Percentiles rank a stretch among this genome's conserved stretches.
Conservation (phyloP, 345 rosid species). For the Toxicodendron radicans region DNA sequence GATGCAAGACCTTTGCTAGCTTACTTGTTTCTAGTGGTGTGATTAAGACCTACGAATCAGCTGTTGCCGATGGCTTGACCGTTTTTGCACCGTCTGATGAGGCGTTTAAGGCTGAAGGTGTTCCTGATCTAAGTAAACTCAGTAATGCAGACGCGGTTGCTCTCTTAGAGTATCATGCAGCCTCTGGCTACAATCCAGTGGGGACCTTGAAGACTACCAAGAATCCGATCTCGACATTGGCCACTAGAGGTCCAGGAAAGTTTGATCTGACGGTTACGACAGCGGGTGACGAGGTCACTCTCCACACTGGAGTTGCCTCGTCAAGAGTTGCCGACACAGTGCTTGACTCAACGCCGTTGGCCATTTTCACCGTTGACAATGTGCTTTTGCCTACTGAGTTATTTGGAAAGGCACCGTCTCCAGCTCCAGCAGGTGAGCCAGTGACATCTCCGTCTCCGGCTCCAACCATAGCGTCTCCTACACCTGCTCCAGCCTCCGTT, state of each 20-base stretch:
- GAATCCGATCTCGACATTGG: conserved; percentile 62
- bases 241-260: conserved; percentile 69
- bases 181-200: conserved; percentile 58
- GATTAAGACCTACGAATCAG: conserved; percentile 63
- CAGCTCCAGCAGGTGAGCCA: conserved; percentile 67
- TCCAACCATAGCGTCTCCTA: conserved; percentile 36
- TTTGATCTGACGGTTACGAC: conserved; percentile 58
- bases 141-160: conserved; percentile 65
- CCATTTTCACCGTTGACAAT: conserved; percentile 70
- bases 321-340: conserved; percentile 77
- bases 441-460: conserved; percentile 48
- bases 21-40: conserved; percentile 69
- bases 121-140: conserved; percentile 76
- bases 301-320: conserved; percentile 66
- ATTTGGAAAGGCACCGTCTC: conserved; percentile 66
- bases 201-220: conserved; percentile 68
- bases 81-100: conserved; percentile 86
- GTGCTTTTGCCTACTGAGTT: conserved; percentile 70
- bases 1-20: conserved; percentile 76
- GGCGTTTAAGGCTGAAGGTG: conserved; percentile 74
- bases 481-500: conserved; percentile 38
- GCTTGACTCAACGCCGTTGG: conserved; percentile 69
- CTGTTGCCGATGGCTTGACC: conserved; percentile 69
- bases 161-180: conserved; percentile 77
- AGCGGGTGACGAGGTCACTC: conserved; percentile 69